Evolutionary conservation across 2,329 filamentous ascomycete species (phyloP), one percentile per base, ranked within the genome.

Genomic region (Penicillium sclerotiorum): DNA sequence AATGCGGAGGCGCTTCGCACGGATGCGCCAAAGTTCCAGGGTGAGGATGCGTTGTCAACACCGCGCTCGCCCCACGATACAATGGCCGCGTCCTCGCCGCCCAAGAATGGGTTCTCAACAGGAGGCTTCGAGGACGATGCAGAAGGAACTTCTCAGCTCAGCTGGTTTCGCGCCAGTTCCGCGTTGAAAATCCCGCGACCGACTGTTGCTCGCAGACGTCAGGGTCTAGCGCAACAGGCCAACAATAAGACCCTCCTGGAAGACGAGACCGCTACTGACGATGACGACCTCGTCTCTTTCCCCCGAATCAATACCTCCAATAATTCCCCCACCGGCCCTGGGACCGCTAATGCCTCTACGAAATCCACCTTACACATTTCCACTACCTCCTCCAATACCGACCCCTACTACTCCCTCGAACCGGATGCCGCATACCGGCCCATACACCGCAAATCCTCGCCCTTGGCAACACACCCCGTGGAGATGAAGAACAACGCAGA

Each of bases 211-310:
- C 69, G 56, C 60, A 69, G 53, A 43, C 64, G 57, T 27, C 70
- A 55, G 59, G 70, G 57, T 58, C 66, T 78, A 35, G 75, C 78
- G 22, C 82, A 79, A 60, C 80, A 43, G 22, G 20, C 27, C 27
- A n/a, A 23, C 23, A 46, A 37, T n/a, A 45, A 35, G n/a, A 21
- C 78, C 17, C 77, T 83, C 50, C 80, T 81, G 12, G 82, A 67
- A 48, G 80, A 88, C 63, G 81, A 85, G 30, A 89, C 86, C 21
- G 91, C 88, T 3, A 95, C 89, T 1, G 89, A 95, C 66, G 90
- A 95, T 51, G 90, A 95, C 54, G 90, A 95, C 43, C 73, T 83
- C 13, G 73, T 90, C 23, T 84, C 87, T 30, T 86, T 92, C 49
- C 76, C 80, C 33, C 74, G 76, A 56, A 74, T 53, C 70, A 76